phyloP scores from a whole-genome alignment of 108 stramenopile genomes.

The Skeletonema grethae region DNA sequence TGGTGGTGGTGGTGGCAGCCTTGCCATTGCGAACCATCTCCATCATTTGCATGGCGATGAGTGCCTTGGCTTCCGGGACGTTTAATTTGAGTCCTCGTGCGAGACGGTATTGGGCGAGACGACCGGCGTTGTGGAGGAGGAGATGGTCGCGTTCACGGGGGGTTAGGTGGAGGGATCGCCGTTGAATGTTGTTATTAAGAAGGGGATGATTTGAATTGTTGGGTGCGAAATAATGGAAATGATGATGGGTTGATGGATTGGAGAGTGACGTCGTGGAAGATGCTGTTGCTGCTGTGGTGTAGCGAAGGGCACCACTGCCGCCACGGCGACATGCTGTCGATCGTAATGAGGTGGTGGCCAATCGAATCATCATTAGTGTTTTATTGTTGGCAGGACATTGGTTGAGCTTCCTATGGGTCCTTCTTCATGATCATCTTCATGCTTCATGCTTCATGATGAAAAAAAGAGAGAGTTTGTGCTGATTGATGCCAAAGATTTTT shows the following conservation, averaged over 20 bases:
- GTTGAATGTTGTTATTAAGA: not conserved
- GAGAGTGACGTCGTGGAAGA: not conserved
- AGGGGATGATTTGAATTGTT: no score
- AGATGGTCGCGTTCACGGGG: slow-evolving; percentile 92
- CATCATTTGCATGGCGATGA: slow-evolving; percentile 94
- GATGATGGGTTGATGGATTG: not conserved
- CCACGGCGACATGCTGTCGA: not conserved
- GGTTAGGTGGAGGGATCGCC: slow-evolving; percentile 53
- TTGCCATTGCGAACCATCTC: slow-evolving; percentile 93
- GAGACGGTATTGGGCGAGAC: slow-evolving; percentile 92
- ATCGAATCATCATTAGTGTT: not conserved
- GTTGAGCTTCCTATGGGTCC: no score
- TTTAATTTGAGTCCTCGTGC: slow-evolving; percentile 90
- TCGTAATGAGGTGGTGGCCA: not conserved
- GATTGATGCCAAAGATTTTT: no score
- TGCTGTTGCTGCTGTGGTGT: not conserved
- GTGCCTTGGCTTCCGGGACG: slow-evolving; percentile 85
- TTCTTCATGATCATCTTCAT: no score
- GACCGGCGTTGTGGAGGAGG: slow-evolving; percentile 83
- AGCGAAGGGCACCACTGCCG: not conserved
- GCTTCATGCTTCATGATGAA: no score
- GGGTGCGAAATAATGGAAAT: no score
- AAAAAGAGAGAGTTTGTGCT: no score
- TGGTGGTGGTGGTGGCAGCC: slow-evolving; percentile 1
- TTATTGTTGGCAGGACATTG: not conserved